Evolutionary conservation across 768 basidiomycete species (phyloP).

Genomic region (Chalciporus piperatus): DNA sequence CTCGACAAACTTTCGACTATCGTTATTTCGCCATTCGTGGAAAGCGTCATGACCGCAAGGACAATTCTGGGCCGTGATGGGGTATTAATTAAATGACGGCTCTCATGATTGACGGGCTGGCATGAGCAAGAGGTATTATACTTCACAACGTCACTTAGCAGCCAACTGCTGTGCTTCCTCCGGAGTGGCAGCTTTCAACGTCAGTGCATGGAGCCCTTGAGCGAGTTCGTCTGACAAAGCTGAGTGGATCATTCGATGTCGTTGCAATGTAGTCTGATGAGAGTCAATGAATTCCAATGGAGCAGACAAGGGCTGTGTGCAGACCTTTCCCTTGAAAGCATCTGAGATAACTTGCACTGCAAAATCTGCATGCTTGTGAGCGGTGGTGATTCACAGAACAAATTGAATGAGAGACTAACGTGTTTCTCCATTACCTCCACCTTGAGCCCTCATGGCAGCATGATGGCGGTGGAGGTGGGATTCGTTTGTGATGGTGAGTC

Average conservation of each 20-base stretch:
- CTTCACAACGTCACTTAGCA: constrained; percentile 26
- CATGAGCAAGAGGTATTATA: constrained; percentile 6
- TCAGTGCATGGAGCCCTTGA: constrained; percentile 73
- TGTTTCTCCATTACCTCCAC: constrained; percentile 71
- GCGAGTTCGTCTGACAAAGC: constrained; percentile 69
- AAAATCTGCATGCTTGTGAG: constrained; percentile 56
- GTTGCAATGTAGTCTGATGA: constrained; percentile 66
- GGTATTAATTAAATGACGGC: constrained; percentile 29
- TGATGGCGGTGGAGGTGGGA: constrained; percentile 87
- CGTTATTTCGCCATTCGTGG: constrained; percentile 15
- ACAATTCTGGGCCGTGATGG: constrained; percentile 17
- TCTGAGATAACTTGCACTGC: constrained; percentile 71
- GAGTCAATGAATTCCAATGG: constrained; percentile 12
- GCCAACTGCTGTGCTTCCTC: constrained; percentile 40
- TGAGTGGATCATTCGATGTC: constrained; percentile 77
- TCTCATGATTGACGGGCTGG: constrained; percentile 30
- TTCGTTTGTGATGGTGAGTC: constrained; percentile 72
- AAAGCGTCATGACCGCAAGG: constrained; percentile 17
- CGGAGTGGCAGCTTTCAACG: constrained; percentile 69
- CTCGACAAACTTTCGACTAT: constrained; percentile 6
- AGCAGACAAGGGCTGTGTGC: constrained; percentile 11
- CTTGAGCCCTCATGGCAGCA: constrained; percentile 70
- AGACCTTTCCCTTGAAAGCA: constrained; percentile 71
- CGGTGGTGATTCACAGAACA: constrained; percentile 10
- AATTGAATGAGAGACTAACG: constrained; percentile 51